Evolutionary conservation across 225 moss, liverwort and hornwort species (phyloP), one percentile per base, ranked within the genome.

Genomic region (Physcomitrium patens): DNA sequence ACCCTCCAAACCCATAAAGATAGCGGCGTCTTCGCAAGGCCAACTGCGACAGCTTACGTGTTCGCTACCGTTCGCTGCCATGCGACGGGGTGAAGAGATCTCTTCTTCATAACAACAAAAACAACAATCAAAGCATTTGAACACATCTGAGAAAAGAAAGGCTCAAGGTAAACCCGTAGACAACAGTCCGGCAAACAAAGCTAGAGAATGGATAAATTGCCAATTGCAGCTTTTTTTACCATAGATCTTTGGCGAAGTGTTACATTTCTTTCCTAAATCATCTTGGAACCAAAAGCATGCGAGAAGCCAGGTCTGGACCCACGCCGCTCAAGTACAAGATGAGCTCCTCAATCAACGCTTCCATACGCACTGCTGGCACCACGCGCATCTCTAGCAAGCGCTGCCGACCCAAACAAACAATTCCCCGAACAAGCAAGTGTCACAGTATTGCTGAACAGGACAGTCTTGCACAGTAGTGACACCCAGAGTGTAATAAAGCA

Each of bases 291-390:
- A 92, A 92, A 26, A 87, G 86, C 87, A 94, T 96, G 53, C 96
- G 94, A 75, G 87, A 76, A 67, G 92, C 92, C 66, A 96, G 68
- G 44, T 87, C 79, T 49, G 89, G 85, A 76, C 96, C 96, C 61
- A 94, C 96, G 50, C 79, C 89, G 66, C 89, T 77, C 82, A 92
- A 47, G 63, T 94, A 92, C 51, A 63, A 83, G 37, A 71, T 63
- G 72, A 96, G 86, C 69, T 86, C 90, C 64, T 84, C 83, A 14
- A 67, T 80, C 65, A 96, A 66, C 31, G 79, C 68, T 54, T 77
- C 71, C 86, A 94, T 80, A 73, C 84, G 78, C 73, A 73, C 78
- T 18, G 77, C 69, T 0, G 85, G 82, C 60, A 92, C 45, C 50
- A 85, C 60, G 54, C 71, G 75, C 77, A 82, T 83, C 82, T 89